Evolutionary conservation across 306 rosid genomes (phyloP).

Genomic region (Rubus parviflorus): DNA sequence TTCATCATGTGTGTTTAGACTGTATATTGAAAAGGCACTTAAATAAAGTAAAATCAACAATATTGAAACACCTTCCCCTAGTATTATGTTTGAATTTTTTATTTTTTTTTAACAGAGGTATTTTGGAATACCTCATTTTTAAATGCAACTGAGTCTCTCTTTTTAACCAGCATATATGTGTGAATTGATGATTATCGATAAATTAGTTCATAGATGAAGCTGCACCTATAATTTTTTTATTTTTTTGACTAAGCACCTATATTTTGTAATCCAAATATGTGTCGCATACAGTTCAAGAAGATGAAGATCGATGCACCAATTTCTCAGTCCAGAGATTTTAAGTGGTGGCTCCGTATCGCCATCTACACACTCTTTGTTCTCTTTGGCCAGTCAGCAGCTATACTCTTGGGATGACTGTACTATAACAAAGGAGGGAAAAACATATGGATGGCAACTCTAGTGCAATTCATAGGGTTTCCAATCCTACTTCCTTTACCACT

Average conservation of each 20-base stretch:
- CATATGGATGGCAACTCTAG: no score
- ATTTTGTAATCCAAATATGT: background rate
- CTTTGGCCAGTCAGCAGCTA: constrained; percentile 37
- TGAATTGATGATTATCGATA: background rate
- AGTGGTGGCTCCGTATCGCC: constrained; percentile 15
- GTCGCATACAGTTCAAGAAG: constrained; percentile 2
- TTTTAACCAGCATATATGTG: no score
- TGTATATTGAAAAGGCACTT: background rate
- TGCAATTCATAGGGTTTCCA: background rate
- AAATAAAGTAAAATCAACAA: background rate
- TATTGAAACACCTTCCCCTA: background rate
- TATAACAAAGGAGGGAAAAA: constrained; percentile 38
- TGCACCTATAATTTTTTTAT: no score
- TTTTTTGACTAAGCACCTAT: no score
- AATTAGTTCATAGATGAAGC: constrained; percentile 13
- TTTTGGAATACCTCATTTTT: no score
- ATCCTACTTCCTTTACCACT: constrained; percentile 29
- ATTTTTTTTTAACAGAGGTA: no score
- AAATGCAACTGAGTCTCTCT: no score
- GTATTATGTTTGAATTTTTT: no score
- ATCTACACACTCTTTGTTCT: constrained; percentile 18
- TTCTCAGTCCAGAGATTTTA: background rate
- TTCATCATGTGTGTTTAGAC: no score
- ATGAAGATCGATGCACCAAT: background rate
- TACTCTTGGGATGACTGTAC: constrained; percentile 40